These are phyloP conservation scores for Aureobasidium lini DNA, from an alignment of 2,329 filamentous ascomycete species.

Conservation along the genomic window DNA sequence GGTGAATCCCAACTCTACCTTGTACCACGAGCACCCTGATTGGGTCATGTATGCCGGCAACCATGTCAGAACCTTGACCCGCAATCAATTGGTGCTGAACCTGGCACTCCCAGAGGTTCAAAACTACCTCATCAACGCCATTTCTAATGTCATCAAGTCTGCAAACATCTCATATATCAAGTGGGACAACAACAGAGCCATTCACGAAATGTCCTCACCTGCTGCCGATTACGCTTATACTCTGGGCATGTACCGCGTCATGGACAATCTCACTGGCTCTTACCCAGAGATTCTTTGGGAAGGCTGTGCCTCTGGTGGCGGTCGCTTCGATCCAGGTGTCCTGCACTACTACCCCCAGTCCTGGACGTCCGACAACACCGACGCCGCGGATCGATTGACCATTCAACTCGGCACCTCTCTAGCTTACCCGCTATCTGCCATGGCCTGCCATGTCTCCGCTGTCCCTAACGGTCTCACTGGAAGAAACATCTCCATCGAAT, in stretches of 20 bases:
- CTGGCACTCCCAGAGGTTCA: conserved; percentile 55
- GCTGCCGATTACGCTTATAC: conserved; percentile 53
- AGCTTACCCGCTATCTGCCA: conserved; percentile 54
- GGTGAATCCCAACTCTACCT: conserved; percentile 55
- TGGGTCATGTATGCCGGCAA: conserved; percentile 54
- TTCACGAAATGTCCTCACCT: conserved; percentile 52
- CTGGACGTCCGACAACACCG: conserved; percentile 60
- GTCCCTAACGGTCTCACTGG: conserved; percentile 52
- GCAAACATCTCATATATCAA: conserved; percentile 55
- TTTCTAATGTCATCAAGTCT: conserved; percentile 48
- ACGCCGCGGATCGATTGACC: conserved; percentile 51
- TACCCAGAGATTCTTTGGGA: conserved; percentile 60
- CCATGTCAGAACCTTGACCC: conserved; percentile 49
- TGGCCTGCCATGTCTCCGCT: conserved; percentile 58
- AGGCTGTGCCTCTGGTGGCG: conserved; percentile 58
- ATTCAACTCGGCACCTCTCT: conserved; percentile 60
- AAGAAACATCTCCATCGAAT: conserved; percentile 49
- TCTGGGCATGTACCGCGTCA: conserved; percentile 55
- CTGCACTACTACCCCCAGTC: conserved; percentile 59
- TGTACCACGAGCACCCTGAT: conserved; percentile 56
- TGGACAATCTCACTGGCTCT: conserved; percentile 50
- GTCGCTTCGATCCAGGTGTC: conserved; percentile 56
- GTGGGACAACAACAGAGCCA: conserved; percentile 61
- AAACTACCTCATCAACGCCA: conserved; percentile 51
- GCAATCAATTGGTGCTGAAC: conserved; percentile 56